Evolutionary conservation across 2,329 filamentous ascomycete species (phyloP), one percentile per base, ranked within the genome.

Genomic region (Calonectria henricotiae): DNA sequence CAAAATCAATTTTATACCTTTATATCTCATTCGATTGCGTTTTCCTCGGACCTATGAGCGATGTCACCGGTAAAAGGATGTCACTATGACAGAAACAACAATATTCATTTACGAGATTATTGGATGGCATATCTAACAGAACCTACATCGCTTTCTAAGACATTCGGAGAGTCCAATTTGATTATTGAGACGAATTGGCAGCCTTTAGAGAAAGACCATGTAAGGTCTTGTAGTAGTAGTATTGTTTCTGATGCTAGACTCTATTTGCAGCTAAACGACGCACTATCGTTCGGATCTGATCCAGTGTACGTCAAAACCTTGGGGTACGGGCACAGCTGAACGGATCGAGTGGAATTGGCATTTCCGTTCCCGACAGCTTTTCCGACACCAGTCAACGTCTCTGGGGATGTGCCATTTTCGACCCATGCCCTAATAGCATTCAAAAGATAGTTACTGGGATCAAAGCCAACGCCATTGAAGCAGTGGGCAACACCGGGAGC

Each of bases 401-500:
- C 68, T 0, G 74, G 74, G 1, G 62, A 61, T 11, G 54, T 32
- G 0, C 66, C 74, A 0, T 63, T 35, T 15, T 75, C 74, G 3
- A 76, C 73, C 74, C 74, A 76, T 13, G 49, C 49, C 0, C 68
- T 51, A 0, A 76, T 61, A 3, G 65, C 63, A 15, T 74, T 70
- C 13, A 76, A 67, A 0, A 32, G 44, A 25, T 32, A 30, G 25
- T 51, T 58, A 1, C 61, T 72, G 0, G 74, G 73, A 39, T 65
- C 65, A 55, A 70, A 72, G 4, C 70, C 71, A 0, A 27, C 9
- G 0, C 74, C 74, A 20, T 39, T 51, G 0, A 25, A 25, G 7
- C 73, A 75, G 15, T 76, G 74, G 0, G 23, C 49, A 5, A 75
- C 62, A 12, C 72, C 74, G 0, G 74, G 74, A 0, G 74, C 74